Conservation (phyloP, 2,329 filamentous ascomycete genomes). For the Aspergillus fijiensis region DNA sequence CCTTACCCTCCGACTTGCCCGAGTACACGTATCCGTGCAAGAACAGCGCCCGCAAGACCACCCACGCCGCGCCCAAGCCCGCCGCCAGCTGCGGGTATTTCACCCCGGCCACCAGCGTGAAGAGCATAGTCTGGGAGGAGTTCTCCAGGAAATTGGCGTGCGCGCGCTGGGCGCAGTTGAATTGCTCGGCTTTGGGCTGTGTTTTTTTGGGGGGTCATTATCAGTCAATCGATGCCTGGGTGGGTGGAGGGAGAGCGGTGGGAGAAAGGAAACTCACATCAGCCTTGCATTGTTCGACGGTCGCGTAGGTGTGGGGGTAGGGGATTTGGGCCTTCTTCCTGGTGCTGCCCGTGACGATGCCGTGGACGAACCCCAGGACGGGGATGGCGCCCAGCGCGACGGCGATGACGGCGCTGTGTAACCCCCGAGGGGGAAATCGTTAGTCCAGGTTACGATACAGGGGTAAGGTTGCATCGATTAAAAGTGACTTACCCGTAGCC, state of each 20-base stretch:
- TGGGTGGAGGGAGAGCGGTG: neutral
- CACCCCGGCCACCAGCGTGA: slow-evolving; percentile 55
- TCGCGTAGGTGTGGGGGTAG: slow-evolving; percentile 61
- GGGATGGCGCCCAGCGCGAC: slow-evolving; percentile 55
- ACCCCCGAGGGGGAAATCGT: slow-evolving; percentile 5
- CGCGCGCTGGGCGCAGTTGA: slow-evolving; percentile 57
- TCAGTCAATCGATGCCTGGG: neutral
- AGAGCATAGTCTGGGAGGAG: slow-evolving; percentile 51
- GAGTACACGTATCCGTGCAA: slow-evolving; percentile 48
- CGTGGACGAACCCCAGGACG: slow-evolving; percentile 55
- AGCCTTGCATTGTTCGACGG: slow-evolving; percentile 52
- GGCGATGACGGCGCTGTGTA: slow-evolving; percentile 54
- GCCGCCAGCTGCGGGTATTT: slow-evolving; percentile 52
- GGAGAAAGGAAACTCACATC: slow-evolving; percentile 33
- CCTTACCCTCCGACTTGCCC: slow-evolving; percentile 39
- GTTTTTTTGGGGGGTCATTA: no score
- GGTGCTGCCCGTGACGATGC: slow-evolving; percentile 43
- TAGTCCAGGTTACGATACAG: neutral
- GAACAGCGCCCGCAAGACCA: slow-evolving; percentile 52
- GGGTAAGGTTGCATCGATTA: no score
- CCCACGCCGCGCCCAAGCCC: slow-evolving; percentile 52
- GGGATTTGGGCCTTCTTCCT: slow-evolving; percentile 55
- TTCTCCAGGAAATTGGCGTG: slow-evolving; percentile 63
- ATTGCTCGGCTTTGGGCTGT: slow-evolving; percentile 46
- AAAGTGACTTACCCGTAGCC: slow-evolving; percentile 48